Evolutionary conservation across 2,329 filamentous ascomycete species (phyloP), one percentile per base, ranked within the genome.

Genomic region (Exophiala oligosperma): DNA sequence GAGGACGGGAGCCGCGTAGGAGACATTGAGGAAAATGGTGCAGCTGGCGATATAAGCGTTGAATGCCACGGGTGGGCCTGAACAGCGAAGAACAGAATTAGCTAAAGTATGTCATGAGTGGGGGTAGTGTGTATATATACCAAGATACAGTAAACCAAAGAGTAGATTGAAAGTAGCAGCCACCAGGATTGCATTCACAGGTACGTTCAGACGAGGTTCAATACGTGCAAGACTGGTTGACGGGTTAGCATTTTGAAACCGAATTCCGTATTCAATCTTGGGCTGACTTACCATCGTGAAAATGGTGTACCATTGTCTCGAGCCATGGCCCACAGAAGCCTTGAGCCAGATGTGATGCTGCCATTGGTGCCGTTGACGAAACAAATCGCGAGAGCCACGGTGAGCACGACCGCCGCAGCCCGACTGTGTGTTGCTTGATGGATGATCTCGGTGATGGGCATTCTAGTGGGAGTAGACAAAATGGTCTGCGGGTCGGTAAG

Each of bases 241-340:
- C 40, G 23, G 7, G 49, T 51, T 14, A 37, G 7, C 35, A 37
- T 7, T 37, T 8, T 14, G 35, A 37, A 37, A 37, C 38, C 29
- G 21, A n/a, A 11, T 14, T 8, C 11, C 17, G 17, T 17, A 17
- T 9, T 35, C 29, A 21, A 11, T n/a, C 6, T 37, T 24, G 24
- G 37, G 23, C 24, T 11, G 17, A 9, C 32, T 26, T 23, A 52
- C 49, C 12, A 52, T 23, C 81, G 74, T 70, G 84, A 84, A 69
- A 81, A 81, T 4, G 56, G 56, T 4, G 90, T 78, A 8, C 87
- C 88, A 1, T 86, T 82, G 57, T 91, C 88, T 64, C 84, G 52
- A 4, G 81, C 85, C 62, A 89, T 88, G 0, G 86, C 86, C 65
- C 84, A 89, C 8, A 83, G 83, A 80, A 88, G 87, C 4, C 85